phyloP scores from a whole-genome alignment of 352 stramenopile species.

The Elongisporangium undulatum region DNA sequence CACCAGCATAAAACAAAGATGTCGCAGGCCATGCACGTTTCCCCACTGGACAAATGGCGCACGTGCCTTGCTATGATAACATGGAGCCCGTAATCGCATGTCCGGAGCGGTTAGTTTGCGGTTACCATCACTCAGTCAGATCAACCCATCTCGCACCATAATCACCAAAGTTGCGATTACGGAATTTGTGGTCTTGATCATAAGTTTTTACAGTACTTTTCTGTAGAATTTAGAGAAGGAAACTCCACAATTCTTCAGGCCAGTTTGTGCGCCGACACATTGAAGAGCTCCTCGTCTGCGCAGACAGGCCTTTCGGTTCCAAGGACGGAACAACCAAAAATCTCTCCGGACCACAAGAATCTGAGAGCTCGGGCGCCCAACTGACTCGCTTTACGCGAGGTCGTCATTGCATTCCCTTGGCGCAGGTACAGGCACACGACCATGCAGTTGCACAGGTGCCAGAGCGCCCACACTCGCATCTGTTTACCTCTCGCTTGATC shows the following conservation, averaged over 20 bases:
- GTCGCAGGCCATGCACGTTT: neutral
- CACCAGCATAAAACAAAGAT: neutral
- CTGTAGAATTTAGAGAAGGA: neutral
- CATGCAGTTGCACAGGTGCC: neutral
- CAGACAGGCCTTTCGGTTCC: neutral
- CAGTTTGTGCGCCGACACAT: neutral
- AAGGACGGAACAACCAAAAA: neutral
- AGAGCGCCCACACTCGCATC: neutral
- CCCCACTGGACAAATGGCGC: neutral
- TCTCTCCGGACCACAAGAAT: neutral
- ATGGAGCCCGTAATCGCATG: neutral
- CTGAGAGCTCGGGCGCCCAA: neutral
- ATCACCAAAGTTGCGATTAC: neutral
- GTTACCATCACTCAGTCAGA: neutral
- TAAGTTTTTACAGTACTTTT: neutral
- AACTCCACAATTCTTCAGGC: neutral
- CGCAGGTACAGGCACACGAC: neutral
- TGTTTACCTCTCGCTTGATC: neutral
- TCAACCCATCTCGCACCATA: neutral
- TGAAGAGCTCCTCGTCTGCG: neutral
- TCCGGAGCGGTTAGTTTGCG: neutral
- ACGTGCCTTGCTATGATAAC: neutral
- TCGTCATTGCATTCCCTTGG: neutral
- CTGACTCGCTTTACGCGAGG: neutral
- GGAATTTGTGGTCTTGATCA: neutral